Evolutionary conservation across 208 protist genomes (phyloP).

Genomic region (Leishmania amazonensis): DNA sequence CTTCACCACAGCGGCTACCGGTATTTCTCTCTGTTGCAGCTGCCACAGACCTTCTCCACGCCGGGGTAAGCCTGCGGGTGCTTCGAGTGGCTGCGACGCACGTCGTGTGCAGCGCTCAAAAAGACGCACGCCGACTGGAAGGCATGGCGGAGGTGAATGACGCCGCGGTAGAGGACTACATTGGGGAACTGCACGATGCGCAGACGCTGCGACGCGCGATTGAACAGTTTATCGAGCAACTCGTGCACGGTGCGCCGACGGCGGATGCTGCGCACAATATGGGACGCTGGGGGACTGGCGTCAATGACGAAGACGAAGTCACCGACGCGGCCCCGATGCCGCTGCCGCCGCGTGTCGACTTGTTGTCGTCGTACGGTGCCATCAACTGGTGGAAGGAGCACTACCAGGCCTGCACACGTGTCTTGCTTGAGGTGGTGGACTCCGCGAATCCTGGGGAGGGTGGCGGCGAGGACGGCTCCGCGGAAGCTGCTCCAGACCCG

Average conservation of each 20-base stretch:
- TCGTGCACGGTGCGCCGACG: conserved; percentile 22
- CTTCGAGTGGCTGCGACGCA: conserved; percentile 67
- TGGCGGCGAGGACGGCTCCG: neutral
- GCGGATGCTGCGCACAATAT: neutral
- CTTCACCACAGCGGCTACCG: conserved; percentile 65
- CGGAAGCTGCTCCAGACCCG: neutral
- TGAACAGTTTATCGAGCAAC: conserved; percentile 24
- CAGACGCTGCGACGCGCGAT: conserved; percentile 32
- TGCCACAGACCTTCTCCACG: conserved; percentile 56
- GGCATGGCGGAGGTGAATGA: conserved; percentile 21
- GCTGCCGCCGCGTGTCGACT: conserved; percentile 48
- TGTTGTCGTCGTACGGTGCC: conserved; percentile 33
- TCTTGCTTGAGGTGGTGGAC: conserved; percentile 50
- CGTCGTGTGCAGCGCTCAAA: conserved; percentile 38
- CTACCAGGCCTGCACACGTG: conserved; percentile 58
- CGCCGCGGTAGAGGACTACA: conserved; percentile 29
- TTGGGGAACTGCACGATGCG: conserved; percentile 32
- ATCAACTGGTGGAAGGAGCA: conserved; percentile 59
- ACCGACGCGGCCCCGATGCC: neutral
- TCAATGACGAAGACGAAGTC: neutral
- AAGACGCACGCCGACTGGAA: conserved; percentile 32
- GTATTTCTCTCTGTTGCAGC: conserved; percentile 63
- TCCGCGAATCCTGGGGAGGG: neutral
- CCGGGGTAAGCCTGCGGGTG: conserved; percentile 71
- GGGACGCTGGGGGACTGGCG: neutral